Evolutionary conservation across 2,329 filamentous ascomycete species (phyloP), one percentile per base, ranked within the genome.

Genomic region (Penicillium sp.): DNA sequence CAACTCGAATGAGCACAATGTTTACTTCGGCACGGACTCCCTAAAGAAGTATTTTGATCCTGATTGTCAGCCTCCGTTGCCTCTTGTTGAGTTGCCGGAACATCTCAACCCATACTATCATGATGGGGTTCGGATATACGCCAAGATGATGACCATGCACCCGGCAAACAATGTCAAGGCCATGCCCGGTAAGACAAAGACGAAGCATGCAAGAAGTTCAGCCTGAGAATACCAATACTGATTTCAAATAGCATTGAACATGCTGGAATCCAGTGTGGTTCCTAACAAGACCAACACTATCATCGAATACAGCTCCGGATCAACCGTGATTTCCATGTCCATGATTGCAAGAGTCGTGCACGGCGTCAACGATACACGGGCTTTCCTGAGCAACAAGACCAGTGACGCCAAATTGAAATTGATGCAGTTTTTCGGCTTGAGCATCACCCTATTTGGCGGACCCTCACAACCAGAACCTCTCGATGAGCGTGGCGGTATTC

Each of bases 101-200:
- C 72, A 71, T 11, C 74, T 88, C 33, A 88, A 88, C 57, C 84
- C 85, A 2, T 84, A 81, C 60, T 76, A 80, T 21, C 61, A 78
- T 26, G 80, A 87, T 80, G 83, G 83, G 4, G 81, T 88, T 4
- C 80, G 83, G 11, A 85, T 88, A 52, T 87, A 86, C 61, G 85
- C 85, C 37, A 88, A 88, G 72, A 84, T 88, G 83, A 83, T 88
- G 80, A 85, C 83, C 2, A 83, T 83, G 76, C 83, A 85, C 63
- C 85, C 86, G 1, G 83, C 85, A 3, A 84, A 88, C 59, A 88
- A 88, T 48, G 85, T 88, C 62, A 88, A 88, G 67, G 80, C 82
- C 2, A 80, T 88, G 71, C 85, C 85, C 63, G 72, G 67, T 69
- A 64, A 23, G 59, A 60, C 2, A 23, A 13, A 4, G 6, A 25